Base-by-base conservation (phyloP, 495 filamentous ascomycete species). In the Tricharina praecox region DNA sequence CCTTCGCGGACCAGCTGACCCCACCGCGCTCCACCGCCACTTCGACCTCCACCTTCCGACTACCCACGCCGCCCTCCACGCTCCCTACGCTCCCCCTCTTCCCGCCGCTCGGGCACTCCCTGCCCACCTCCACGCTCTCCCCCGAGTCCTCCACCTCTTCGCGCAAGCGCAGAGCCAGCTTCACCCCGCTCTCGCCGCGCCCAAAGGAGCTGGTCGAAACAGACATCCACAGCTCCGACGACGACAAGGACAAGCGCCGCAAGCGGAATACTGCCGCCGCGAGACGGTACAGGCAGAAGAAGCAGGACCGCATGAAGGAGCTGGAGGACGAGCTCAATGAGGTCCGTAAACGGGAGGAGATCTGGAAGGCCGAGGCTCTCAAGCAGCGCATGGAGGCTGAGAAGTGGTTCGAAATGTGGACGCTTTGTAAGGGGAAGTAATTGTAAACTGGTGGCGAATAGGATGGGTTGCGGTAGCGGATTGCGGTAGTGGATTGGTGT, bases 251-350 rank as follows among this genome's bases (percentile, higher is more conserved):
- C 23, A 39, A 32, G 4, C 16, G 19, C 24, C 23, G 48, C 21
- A 45, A 45, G 48, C 45, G 45, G 5, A 48, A 48, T 23, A 48
- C 45, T 11, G 45, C 35, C n/a, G 45, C 45, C 19, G 45, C 45
- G 3, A 20, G 45, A 15, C 13, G 45, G 21, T 48, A 48, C 34
- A n/a, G 45, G 15, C 45, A 48, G 23, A 48, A 48, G 45, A 48
- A 48, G 23, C 32, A 38, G 19, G 45, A 48, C 23, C n/a, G 45
- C 10, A 48, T 48, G 45, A 37, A 37, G 8, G 23, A 50, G 38
- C 26, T 42, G 18, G 48, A 44, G 26, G 28, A 33, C 3, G 39
- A 44, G 15, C 28, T 44, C 23, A 30, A 30, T 21, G 40, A 34
- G 23, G 23, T 11, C 10, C 16, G 26, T 7, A 25, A 25, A 30